Percentiles rank a stretch among this genome's conserved stretches.
phyloP scores from a whole-genome alignment of 2,329 filamentous ascomycete genomes.

The Fusarium austroafricanum region DNA sequence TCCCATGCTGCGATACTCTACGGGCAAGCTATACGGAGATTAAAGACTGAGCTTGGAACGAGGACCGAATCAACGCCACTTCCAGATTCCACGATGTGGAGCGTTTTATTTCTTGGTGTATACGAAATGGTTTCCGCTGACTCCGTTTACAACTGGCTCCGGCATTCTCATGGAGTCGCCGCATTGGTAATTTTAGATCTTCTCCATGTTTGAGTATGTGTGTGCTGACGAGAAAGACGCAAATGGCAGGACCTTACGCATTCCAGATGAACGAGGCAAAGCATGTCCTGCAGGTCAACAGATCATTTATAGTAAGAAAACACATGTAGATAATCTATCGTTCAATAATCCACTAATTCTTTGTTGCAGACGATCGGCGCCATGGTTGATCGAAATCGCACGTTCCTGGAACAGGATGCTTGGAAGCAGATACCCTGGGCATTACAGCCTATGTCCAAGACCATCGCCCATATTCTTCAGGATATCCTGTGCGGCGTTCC shows the following conservation, averaged over 20 bases:
- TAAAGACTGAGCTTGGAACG: neutral
- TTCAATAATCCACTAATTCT: neutral
- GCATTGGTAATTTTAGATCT: neutral
- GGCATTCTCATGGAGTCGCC: neutral
- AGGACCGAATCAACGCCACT: neutral
- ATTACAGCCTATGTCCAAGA: neutral
- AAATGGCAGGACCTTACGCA: neutral
- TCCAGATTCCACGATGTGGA: neutral
- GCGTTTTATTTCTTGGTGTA: conserved; percentile 1
- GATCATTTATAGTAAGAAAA: neutral
- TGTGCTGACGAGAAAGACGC: neutral
- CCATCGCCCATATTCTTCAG: neutral
- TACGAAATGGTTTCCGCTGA: conserved; percentile 5
- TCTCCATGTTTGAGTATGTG: accelerated
- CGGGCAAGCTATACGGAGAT: neutral
- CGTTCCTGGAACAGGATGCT: neutral
- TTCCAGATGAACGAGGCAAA: neutral
- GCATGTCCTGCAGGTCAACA: neutral
- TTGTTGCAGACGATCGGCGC: neutral
- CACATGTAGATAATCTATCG: accelerated
- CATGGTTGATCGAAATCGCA: neutral
- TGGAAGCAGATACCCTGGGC: conserved; percentile 3
- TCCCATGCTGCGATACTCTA: neutral
- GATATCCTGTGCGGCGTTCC: neutral
- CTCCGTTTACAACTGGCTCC: neutral